A percentile compares a stretch with the other conserved stretches of the same genome.
Conservation (phyloP, 2,329 filamentous ascomycete genomes). For the Aureobasidium zeae region DNA sequence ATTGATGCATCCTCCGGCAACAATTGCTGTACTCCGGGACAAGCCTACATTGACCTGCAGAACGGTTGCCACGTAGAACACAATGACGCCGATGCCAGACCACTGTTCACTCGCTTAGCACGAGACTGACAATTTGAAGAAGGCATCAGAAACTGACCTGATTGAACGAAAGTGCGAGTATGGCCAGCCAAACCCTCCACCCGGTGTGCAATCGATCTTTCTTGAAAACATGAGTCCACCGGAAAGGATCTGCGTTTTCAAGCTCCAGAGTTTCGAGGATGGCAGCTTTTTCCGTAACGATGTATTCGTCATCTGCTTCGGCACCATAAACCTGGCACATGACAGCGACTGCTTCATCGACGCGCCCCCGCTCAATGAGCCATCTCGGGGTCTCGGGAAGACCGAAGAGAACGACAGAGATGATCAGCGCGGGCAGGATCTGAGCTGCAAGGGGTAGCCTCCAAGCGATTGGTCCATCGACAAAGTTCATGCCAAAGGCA, state of each 20-base stretch:
- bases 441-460: slow-evolving; percentile 36
- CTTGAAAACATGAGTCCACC: slow-evolving; percentile 27
- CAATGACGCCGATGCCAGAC: slow-evolving; percentile 29
- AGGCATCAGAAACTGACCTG: slow-evolving; percentile 27
- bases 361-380: slow-evolving; percentile 27
- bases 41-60: slow-evolving; percentile 38
- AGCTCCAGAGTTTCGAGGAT: slow-evolving; percentile 29
- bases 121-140: too few species aligned
- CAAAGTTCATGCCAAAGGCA: slow-evolving; percentile 24
- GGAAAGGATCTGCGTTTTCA: slow-evolving; percentile 27
- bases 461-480: slow-evolving; percentile 33
- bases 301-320: slow-evolving; percentile 20
- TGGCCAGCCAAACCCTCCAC: slow-evolving; percentile 29
- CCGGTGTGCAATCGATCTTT: slow-evolving; percentile 30
- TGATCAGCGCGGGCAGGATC: slow-evolving; percentile 34
- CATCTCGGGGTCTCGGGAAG: slow-evolving; percentile 32
- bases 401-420: slow-evolving; percentile 29
- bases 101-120: too few species aligned
- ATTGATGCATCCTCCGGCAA: slow-evolving; percentile 37
- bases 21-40: slow-evolving; percentile 31
- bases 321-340: slow-evolving; percentile 23
- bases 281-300: slow-evolving; percentile 23
- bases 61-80: slow-evolving; percentile 36
- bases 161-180: slow-evolving; percentile 32
- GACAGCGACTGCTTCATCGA: slow-evolving; percentile 22